A percentile compares a stretch with the other conserved stretches of the same genome.
These are phyloP conservation scores for Colletotrichum sp. DNA, from an alignment of 2,329 filamentous ascomycete species.

Conservation along the genomic window DNA sequence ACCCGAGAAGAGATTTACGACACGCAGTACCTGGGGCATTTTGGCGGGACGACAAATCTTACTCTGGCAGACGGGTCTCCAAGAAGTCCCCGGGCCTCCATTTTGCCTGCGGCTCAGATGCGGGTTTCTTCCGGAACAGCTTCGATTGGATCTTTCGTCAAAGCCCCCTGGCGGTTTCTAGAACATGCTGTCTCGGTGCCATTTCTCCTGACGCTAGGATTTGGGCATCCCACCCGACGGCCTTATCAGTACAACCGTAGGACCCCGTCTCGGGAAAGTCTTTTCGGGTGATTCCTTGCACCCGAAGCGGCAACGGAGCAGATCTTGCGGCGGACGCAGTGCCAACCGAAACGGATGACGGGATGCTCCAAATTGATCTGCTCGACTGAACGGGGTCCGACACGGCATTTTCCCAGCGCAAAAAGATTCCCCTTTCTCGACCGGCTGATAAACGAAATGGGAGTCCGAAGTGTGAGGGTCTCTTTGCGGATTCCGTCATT, in stretches of 20 bases:
- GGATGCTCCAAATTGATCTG: neutral
- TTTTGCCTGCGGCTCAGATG: neutral
- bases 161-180: neutral
- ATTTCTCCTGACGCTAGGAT: neutral
- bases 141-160: neutral
- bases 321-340: neutral
- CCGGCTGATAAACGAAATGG: neutral
- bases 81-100: neutral
- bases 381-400: slow-evolving; percentile 7
- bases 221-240: neutral
- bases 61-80: neutral
- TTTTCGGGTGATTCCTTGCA: neutral
- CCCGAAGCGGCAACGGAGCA: neutral
- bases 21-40: neutral
- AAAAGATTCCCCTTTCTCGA: neutral
- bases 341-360: neutral
- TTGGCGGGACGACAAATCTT: neutral
- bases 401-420: neutral
- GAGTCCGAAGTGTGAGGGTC: neutral
- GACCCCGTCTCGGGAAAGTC: neutral
- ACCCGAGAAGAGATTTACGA: neutral
- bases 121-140: neutral
- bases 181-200: neutral
- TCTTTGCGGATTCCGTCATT: neutral
- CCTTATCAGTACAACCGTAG: neutral